Percentiles rank a stretch among this genome's conserved stretches.
Conservation (phyloP, 495 filamentous ascomycete genomes). For the Aspergillus egyptiacus region DNA sequence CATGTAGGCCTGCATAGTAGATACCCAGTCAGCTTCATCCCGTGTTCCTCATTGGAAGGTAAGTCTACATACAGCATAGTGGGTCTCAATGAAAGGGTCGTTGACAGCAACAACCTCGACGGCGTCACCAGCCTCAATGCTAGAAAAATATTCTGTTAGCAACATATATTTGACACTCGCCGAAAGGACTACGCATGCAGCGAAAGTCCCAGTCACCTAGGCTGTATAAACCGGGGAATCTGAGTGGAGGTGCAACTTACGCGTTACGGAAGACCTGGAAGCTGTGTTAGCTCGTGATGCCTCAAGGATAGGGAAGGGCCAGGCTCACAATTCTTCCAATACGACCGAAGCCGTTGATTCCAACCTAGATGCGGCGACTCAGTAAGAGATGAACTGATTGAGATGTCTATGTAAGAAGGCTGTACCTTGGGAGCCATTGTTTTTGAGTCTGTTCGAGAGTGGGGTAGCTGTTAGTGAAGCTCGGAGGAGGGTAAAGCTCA, state of each 20-base stretch:
- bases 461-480: conserved; percentile 23
- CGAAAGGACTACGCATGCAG: background rate
- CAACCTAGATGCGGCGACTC: conserved; percentile 53
- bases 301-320: background rate
- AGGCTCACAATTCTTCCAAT: conserved; percentile 87
- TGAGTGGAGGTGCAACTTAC: conserved; percentile 43
- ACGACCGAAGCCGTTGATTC: conserved; percentile 99
- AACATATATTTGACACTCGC: conserved; percentile 9
- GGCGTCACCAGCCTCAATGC: conserved; percentile 69
- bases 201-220: background rate
- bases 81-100: conserved; percentile 97
- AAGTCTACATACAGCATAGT: conserved; percentile 80
- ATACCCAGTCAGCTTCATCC: conserved; percentile 8
- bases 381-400: conserved; percentile 2
- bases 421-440: conserved; percentile 44
- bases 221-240: conserved; percentile 7
- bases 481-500: conserved; percentile 7
- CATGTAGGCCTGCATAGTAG: conserved; percentile 78
- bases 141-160: conserved; percentile 37
- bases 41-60: background rate
- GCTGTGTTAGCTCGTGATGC: conserved; percentile 17
- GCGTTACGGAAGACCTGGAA: conserved; percentile 68
- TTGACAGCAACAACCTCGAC: conserved; percentile 94
- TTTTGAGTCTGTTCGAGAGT: conserved; percentile 15
- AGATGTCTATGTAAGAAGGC: background rate